Base-by-base conservation (phyloP, 805 yeast species). In the Hermanozyma aechmeae region DNA sequence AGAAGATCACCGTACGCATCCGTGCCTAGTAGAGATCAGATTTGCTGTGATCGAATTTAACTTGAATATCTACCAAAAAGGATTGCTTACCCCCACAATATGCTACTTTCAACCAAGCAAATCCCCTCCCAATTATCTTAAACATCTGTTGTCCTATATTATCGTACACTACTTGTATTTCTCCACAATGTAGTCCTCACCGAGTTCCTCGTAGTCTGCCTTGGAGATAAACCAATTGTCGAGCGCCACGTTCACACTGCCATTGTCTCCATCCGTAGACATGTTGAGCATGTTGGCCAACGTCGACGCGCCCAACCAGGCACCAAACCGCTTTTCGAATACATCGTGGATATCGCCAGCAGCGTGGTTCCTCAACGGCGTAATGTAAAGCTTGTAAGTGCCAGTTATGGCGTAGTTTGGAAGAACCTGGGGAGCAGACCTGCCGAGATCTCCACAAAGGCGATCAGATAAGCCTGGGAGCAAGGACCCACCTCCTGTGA, bases 241-340 rank as follows among this genome's bases (percentile, higher is more conserved):
- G 33, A 56, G 51, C 30, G 67, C 69, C 28, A 60, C 54, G 28
- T 50, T 53, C 27, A 43, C 51, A 19, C 51, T 40, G 31, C 48
- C 46, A 2, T 48, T 34, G 16, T 46, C 45, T 4, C 43, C 42
- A 12, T 45, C 51, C 17, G 37, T 42, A 21, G 41, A 43, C 12
- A 33, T 26, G 33, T 74, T 76, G 27, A 78, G 71, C 62, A 74
- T 65, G 25, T 71, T 66, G 10, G 80, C 75, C 40, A 79, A 62
- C 37, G 76, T 75, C 32, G 77, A 70, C 1, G 85, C 84, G n/a
- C 86, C 86, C 17, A 76, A 55, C 86, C 86, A 78, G 15, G 70
- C 61, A 28, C 78, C 72, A 38, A 63, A 70, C 37, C 65, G 71
- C 37, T 77, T 65, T 35, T 79, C 85, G 43, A 65, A 59, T 12